These are phyloP conservation scores for Lactarius hengduanensis DNA, from an alignment of 768 basidiomycete species.

Conservation along the genomic window DNA sequence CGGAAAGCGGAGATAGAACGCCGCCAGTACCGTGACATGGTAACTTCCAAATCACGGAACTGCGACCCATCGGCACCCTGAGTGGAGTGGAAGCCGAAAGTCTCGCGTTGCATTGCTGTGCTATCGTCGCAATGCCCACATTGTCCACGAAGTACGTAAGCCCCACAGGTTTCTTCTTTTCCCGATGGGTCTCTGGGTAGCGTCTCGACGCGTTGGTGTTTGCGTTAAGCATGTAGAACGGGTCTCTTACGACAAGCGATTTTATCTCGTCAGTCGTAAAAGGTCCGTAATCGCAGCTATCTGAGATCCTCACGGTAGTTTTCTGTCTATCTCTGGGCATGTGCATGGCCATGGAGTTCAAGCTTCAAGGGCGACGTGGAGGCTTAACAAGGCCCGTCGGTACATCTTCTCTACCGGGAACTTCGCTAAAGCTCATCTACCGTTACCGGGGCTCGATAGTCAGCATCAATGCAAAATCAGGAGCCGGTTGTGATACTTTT, in stretches of 20 bases:
- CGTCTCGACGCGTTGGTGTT: constrained; percentile 94
- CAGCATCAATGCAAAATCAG: constrained; percentile 37
- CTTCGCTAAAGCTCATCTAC: not conserved
- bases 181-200: constrained; percentile 37
- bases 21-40: constrained; percentile 68
- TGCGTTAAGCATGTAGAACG: constrained; percentile 78
- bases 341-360: constrained; percentile 63
- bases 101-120: constrained; percentile 86
- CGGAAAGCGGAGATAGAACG: constrained; percentile 92
- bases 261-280: constrained; percentile 57
- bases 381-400: constrained; percentile 73
- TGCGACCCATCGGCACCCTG: constrained; percentile 88
- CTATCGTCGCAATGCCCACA: constrained; percentile 88
- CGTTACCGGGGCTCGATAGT: constrained; percentile 27
- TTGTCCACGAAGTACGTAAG: constrained; percentile 69
- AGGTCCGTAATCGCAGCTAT: constrained; percentile 42
- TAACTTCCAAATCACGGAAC: constrained; percentile 92
- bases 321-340: constrained; percentile 71
- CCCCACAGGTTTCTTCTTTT: constrained; percentile 10
- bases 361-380: constrained; percentile 72
- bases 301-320: not conserved
- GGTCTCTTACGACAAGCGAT: constrained; percentile 92
- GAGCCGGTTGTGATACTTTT: constrained; percentile 5
- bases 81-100: constrained; percentile 77
- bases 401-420: not conserved